Percentiles rank a stretch among this genome's conserved stretches.
These are phyloP conservation scores for Rhodotorula toruloides DNA, from an alignment of 768 basidiomycete species.

Conservation along the genomic window DNA sequence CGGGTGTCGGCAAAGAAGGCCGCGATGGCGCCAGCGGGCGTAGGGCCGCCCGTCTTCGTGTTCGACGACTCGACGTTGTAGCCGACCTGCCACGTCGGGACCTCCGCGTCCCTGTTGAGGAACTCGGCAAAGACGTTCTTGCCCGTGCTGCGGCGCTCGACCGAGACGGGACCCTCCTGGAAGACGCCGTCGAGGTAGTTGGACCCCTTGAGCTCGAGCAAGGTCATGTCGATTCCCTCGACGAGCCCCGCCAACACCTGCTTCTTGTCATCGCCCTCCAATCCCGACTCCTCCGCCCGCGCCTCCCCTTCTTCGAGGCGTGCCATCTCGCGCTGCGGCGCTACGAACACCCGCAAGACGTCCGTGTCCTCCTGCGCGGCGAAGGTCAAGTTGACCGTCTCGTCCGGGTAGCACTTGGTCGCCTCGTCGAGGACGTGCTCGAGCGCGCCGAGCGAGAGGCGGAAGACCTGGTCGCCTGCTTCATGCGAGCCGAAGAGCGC, in stretches of 20 bases:
- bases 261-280: too few relatives aligned
- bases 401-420: constrained; percentile 26
- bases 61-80: constrained; percentile 20
- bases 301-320: not conserved
- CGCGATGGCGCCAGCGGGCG: not conserved
- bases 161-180: constrained; percentile 1
- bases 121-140: not conserved
- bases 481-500: constrained; percentile 62
- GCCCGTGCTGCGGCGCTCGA: not conserved
- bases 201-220: constrained; percentile 28
- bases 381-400: constrained; percentile 24
- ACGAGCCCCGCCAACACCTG: too few relatives aligned
- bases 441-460: constrained; percentile 64
- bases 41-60: not conserved
- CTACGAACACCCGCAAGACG: constrained; percentile 32
- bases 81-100: constrained; percentile 25
- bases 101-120: not conserved
- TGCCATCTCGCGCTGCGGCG: constrained; percentile 3
- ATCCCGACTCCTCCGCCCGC: not conserved
- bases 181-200: constrained; percentile 29
- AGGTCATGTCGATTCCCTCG: constrained; percentile 23
- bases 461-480: constrained; percentile 69
- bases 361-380: constrained; percentile 3
- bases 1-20: constrained; percentile 5
- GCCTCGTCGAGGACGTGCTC: constrained; percentile 63